Percentiles rank a stretch among this genome's conserved stretches.
Conservation (phyloP, 768 basidiomycete genomes). For the Phaeotremella skinneri region DNA sequence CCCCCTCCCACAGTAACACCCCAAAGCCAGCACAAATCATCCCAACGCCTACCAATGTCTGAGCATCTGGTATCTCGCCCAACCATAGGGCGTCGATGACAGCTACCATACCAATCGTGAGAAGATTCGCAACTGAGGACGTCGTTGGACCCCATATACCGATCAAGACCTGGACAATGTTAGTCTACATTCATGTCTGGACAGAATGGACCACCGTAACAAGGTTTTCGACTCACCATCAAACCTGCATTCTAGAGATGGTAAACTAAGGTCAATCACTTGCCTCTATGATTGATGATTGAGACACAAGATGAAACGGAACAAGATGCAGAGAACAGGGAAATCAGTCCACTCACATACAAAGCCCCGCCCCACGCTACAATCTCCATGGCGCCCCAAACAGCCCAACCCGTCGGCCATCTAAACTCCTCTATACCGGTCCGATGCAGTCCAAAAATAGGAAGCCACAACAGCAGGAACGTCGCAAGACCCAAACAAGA, state of each 20-base stretch:
- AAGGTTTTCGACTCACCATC: slow-evolving; percentile 23
- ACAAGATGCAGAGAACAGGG: neutral
- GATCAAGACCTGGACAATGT: slow-evolving; percentile 61
- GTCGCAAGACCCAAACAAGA: slow-evolving; percentile 77
- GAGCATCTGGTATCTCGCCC: slow-evolving; percentile 62
- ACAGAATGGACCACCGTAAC: neutral
- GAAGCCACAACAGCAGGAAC: slow-evolving; percentile 70
- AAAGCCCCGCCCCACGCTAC: slow-evolving; percentile 70
- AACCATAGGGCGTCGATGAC: slow-evolving; percentile 74
- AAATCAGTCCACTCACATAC: slow-evolving; percentile 51
- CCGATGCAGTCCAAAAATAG: slow-evolving; percentile 71
- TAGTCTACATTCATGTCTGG: neutral
- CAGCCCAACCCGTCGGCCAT: slow-evolving; percentile 52
- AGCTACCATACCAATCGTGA: slow-evolving; percentile 88
- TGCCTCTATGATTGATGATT: neutral
- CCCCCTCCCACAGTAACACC: slow-evolving; percentile 58
- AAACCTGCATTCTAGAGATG: neutral
- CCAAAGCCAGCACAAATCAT: slow-evolving; percentile 80
- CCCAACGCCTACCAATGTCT: slow-evolving; percentile 72
- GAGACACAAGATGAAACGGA: neutral
- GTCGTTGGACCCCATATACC: slow-evolving; percentile 85
- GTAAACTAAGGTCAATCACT: neutral
- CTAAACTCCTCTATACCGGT: slow-evolving; percentile 65
- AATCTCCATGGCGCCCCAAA: slow-evolving; percentile 60
- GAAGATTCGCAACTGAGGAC: slow-evolving; percentile 82